These are phyloP conservation scores for Allium fistulosum DNA, from an alignment of 106 monocot species.

Conservation along the genomic window DNA sequence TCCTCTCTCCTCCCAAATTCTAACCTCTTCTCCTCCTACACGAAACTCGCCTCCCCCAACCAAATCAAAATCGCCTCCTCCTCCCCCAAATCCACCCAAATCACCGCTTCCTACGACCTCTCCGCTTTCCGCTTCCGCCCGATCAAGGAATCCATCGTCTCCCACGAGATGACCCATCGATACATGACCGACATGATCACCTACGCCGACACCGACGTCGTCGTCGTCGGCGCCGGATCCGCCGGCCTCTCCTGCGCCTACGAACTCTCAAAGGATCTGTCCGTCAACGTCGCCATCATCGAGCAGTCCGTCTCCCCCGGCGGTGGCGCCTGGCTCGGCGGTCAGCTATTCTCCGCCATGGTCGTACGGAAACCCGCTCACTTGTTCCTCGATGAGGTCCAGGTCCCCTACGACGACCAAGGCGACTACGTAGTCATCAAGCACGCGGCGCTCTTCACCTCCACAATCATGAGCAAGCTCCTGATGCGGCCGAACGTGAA, in stretches of 20 bases:
- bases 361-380: conserved; percentile 95
- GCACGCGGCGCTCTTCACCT: conserved; percentile 92
- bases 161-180: conserved; percentile 89
- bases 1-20: conserved; percentile 32
- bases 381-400: conserved; percentile 77
- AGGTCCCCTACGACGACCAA: conserved; percentile 65
- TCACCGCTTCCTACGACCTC: conserved; percentile 42
- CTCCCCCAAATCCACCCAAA: conserved; percentile 6
- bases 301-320: conserved; percentile 98
- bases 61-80: conserved; percentile 13
- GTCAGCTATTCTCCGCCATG: conserved; percentile 99
- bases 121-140: conserved; percentile 64
- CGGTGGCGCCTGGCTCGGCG: conserved; percentile 96
- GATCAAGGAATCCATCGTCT: conserved; percentile 87
- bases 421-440: conserved; percentile 81
- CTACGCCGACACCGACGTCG: conserved; percentile 92
- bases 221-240: conserved; percentile 80
- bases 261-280: conserved; percentile 83
- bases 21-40: background rate
- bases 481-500: conserved; percentile 88
- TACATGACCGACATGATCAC: conserved; percentile 99
- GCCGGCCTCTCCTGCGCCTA: conserved; percentile 93
- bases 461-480: conserved; percentile 76
- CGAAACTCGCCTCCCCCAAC: conserved; percentile 9
- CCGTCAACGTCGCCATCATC: conserved; percentile 61